These are phyloP conservation scores for Kodamaea fungicola DNA, from an alignment of 1,139 yeast species.

Conservation along the genomic window DNA sequence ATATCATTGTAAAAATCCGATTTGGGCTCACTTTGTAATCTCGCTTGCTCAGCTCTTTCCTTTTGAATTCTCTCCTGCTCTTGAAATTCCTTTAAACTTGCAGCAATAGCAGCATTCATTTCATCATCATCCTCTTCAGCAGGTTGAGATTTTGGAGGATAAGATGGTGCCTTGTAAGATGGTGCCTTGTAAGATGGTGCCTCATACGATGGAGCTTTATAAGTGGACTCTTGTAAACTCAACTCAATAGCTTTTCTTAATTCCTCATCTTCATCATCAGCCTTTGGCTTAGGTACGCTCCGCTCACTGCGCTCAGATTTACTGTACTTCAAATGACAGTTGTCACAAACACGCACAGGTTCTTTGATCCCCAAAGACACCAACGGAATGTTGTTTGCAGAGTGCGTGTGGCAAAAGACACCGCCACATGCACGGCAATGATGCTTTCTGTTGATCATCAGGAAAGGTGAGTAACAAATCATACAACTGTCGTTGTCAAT, in stretches of 20 bases:
- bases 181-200: not conserved
- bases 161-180: slow-evolving; percentile 8
- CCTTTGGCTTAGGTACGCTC: not conserved
- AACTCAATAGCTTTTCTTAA: slow-evolving; percentile 73
- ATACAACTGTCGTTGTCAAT: slow-evolving; percentile 92
- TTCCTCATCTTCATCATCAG: slow-evolving; percentile 68
- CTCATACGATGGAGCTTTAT: too few species aligned
- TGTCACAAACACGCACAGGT: slow-evolving; percentile 92
- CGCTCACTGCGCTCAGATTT: not conserved
- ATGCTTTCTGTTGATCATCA: slow-evolving; percentile 85
- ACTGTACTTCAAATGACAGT: slow-evolving; percentile 63
- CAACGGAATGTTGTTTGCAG: slow-evolving; percentile 64
- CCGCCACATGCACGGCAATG: slow-evolving; percentile 98
- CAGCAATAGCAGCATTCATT: slow-evolving; percentile 93
- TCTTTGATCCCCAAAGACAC: slow-evolving; percentile 84
- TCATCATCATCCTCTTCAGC: slow-evolving; percentile 71
- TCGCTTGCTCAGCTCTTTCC: slow-evolving; percentile 7
- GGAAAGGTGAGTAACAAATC: slow-evolving; percentile 81
- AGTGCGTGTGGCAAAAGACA: slow-evolving; percentile 82
- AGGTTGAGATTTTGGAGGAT: slow-evolving; percentile 4
- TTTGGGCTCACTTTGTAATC: slow-evolving; percentile 16
- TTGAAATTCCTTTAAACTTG: slow-evolving; percentile 75
- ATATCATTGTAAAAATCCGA: slow-evolving; percentile 33
- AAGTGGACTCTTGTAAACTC: slow-evolving; percentile 55
- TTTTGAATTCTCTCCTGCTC: slow-evolving; percentile 21